Base-by-base conservation (phyloP, 2,329 filamentous ascomycete species). In the Diaporthe eres region DNA sequence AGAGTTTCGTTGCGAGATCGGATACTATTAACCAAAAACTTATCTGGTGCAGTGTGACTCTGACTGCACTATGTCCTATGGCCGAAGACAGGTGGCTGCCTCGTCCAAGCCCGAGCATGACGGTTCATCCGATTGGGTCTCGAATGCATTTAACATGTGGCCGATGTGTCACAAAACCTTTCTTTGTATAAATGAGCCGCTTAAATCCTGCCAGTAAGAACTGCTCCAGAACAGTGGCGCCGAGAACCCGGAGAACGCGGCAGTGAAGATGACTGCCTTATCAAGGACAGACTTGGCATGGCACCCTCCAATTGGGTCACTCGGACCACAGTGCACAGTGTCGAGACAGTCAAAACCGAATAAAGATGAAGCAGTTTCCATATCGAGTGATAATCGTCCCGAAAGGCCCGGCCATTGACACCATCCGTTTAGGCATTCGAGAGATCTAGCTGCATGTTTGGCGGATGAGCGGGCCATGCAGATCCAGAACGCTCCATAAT, bases 241-340 rank as follows among this genome's bases (percentile, higher is more conserved):
- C 12, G 13, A 53, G 8, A 28, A 3, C 51, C 25, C 13, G 4
- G 10, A 25, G 19, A 51, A 3, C 1, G n/a, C 5, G 25, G 9
- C 51, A 53, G 51, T 53, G 22, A 53, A 8, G 51, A 53, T 53
- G 51, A 53, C 51, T 53, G 51, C 51, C 51, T 53, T 53, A 53
- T 28, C 51, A 28, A 25, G 51, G 25, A 53, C 25, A 15, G 3
- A 49, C 15, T 49, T 22, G 47, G 10, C 51, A 2, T 5, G n/a
- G 13, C 51, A 28, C 15, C 9, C 25, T 12, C 51, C 15, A 15
- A 53, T 53, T 53, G 51, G 51, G 51, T 28, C 51, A 28, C 51
- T 53, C 51, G 51, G 51, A 53, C 10, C 3, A 17, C 3, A 13
- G 2, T 28, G 47, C 47, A n/a, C 47, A 22, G 17, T 8, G 12